Evolutionary conservation across 805 yeast genomes (phyloP).

Genomic region (Yamadazyma endophytica): DNA sequence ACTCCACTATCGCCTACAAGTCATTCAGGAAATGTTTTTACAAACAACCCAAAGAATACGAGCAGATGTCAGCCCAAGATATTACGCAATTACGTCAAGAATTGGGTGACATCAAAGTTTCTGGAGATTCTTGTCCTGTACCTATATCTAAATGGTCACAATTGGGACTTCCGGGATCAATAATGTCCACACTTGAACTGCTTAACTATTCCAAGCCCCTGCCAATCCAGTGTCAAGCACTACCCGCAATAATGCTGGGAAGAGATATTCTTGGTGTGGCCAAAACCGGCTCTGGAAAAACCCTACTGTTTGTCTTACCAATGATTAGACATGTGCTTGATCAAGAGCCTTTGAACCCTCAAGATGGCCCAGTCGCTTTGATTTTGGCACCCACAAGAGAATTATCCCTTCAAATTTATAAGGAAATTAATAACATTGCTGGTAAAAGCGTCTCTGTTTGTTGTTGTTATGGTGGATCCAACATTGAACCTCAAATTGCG

Average conservation of each 20-base stretch:
- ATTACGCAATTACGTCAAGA: slow-evolving; percentile 48
- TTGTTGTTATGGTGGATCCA: slow-evolving; percentile 91
- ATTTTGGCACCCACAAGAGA: slow-evolving; percentile 92
- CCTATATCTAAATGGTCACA: slow-evolving; percentile 81
- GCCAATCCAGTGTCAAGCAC: slow-evolving; percentile 84
- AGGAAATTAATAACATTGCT: slow-evolving; percentile 57
- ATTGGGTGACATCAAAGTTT: slow-evolving; percentile 62
- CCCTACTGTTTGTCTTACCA: slow-evolving; percentile 83
- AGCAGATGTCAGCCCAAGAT: slow-evolving; percentile 47
- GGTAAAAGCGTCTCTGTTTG: slow-evolving; percentile 49
- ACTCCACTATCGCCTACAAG: slow-evolving; percentile 40
- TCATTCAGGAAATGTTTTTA: slow-evolving; percentile 63
- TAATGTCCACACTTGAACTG: slow-evolving; percentile 49
- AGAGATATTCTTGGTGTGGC: slow-evolving; percentile 91
- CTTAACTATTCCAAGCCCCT: slow-evolving; percentile 65
- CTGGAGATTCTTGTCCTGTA: slow-evolving; percentile 53
- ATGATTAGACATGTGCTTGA: slow-evolving; percentile 78
- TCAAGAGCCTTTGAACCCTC: slow-evolving; percentile 47
- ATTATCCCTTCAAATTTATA: slow-evolving; percentile 76
- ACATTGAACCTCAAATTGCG: slow-evolving; percentile 76
- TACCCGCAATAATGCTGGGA: slow-evolving; percentile 89
- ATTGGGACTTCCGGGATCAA: slow-evolving; percentile 65
- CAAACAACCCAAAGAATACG: slow-evolving; percentile 52
- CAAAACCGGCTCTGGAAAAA: slow-evolving; percentile 95
- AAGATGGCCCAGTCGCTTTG: slow-evolving; percentile 74